Evolutionary conservation across 306 rosid species (phyloP).

Genomic region (Dalbergia cochinchinensis): DNA sequence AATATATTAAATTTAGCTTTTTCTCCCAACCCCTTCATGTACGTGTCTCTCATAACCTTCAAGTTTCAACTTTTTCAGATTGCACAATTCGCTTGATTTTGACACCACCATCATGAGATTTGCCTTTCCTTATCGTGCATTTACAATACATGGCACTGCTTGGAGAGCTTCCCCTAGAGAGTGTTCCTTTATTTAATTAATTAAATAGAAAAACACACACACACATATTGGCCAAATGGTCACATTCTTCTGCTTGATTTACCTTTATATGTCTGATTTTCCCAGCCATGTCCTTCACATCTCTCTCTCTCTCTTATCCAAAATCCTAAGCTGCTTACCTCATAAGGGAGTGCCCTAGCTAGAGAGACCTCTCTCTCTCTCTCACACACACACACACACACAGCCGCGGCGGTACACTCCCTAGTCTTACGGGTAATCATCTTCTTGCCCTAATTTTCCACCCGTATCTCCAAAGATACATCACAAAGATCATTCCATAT

Average conservation of each 20-base stretch:
- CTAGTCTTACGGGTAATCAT: constrained; percentile 97
- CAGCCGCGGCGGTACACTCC: constrained; percentile 71
- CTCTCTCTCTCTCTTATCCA: constrained; percentile 53
- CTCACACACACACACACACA: not conserved
- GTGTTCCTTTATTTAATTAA: constrained; percentile 23
- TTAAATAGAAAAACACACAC: not conserved
- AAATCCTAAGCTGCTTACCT: constrained; percentile 77
- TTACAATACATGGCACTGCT: constrained; percentile 60
- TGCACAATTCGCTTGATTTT: constrained; percentile 81
- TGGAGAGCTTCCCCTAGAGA: constrained; percentile 6
- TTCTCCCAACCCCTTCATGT: constrained; percentile 43
- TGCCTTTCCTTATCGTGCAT: constrained; percentile 90
- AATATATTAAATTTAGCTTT: constrained; percentile 42
- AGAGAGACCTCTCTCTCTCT: constrained; percentile 33
- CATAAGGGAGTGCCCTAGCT: constrained; percentile 66
- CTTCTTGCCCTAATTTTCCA: constrained; percentile 72
- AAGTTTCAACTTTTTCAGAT: constrained; percentile 60
- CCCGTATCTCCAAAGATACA: constrained; percentile 81
- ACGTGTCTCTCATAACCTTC: constrained; percentile 53
- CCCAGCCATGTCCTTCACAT: constrained; percentile 42
- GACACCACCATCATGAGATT: constrained; percentile 94
- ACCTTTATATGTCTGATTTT: constrained; percentile 59
- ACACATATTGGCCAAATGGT: constrained; percentile 48
- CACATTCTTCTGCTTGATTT: constrained; percentile 47
- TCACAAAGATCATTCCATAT: constrained; percentile 73